Evolutionary conservation across 345 rosid genomes (phyloP).

Genomic region (Boechera divaricarpa): DNA sequence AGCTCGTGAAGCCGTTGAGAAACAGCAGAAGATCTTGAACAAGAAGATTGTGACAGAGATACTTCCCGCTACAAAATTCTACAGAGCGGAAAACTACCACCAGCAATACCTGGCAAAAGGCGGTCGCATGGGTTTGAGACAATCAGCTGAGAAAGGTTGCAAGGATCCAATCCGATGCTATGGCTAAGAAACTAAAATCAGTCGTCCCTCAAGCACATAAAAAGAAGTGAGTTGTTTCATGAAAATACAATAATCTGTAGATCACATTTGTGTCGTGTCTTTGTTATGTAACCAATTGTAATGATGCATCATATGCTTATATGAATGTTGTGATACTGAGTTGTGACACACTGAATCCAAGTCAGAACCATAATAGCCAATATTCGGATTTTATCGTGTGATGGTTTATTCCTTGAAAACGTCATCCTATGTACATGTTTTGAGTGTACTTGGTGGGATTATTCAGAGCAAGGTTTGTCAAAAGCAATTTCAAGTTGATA

Average conservation of each 20-base stretch:
- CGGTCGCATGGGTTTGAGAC: slow-evolving; percentile 59
- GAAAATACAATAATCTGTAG: slow-evolving; percentile 7
- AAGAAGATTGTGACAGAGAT: slow-evolving; percentile 72
- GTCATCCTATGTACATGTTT: too few relatives aligned
- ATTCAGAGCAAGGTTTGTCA: too few relatives aligned
- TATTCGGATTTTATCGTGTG: too few relatives aligned
- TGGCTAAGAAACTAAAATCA: slow-evolving; percentile 49
- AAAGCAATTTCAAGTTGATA: too few relatives aligned
- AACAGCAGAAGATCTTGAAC: slow-evolving; percentile 59
- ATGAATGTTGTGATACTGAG: background rate
- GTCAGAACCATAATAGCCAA: background rate
- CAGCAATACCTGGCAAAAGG: slow-evolving; percentile 90
- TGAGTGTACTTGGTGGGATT: too few relatives aligned
- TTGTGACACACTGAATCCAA: background rate
- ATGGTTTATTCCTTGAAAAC: too few relatives aligned
- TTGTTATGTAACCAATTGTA: slow-evolving; percentile 18
- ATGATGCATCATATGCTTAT: slow-evolving; percentile 19
- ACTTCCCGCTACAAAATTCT: slow-evolving; percentile 75
- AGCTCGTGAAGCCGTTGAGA: slow-evolving; percentile 65
- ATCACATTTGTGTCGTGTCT: slow-evolving; percentile 30
- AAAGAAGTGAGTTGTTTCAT: slow-evolving; percentile 17
- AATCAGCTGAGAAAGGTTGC: slow-evolving; percentile 74
- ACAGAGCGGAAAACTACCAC: slow-evolving; percentile 78
- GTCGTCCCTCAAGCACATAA: slow-evolving; percentile 13
- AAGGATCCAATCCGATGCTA: slow-evolving; percentile 81